These are phyloP conservation scores for Gossypium gossypioides DNA, from an alignment of 441 rosid genomes.

Conservation along the genomic window DNA sequence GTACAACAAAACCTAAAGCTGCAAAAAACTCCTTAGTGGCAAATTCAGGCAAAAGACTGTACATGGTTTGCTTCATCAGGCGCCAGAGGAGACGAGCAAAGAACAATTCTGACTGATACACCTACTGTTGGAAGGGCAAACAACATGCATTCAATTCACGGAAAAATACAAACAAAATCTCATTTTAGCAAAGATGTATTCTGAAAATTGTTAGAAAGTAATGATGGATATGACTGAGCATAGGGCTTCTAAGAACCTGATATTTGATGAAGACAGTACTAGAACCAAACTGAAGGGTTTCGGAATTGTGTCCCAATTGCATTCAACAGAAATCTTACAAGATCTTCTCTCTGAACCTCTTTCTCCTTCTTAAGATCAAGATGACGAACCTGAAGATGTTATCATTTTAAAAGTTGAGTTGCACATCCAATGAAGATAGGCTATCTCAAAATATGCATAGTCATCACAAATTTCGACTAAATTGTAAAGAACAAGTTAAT, in stretches of 20 bases:
- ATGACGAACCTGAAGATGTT: constrained; percentile 55
- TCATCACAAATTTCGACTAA: background rate
- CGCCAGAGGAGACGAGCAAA: background rate
- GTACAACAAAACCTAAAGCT: background rate
- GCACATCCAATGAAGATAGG: background rate
- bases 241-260: background rate
- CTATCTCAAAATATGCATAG: background rate
- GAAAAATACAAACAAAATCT: background rate
- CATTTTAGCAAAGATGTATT: background rate
- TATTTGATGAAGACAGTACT: constrained; percentile 14
- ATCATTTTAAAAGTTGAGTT: background rate
- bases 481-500: background rate
- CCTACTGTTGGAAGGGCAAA: background rate
- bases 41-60: background rate
- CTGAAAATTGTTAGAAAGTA: background rate
- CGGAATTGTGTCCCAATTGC: constrained; percentile 67
- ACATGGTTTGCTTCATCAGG: background rate
- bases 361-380: constrained; percentile 75
- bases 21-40: background rate
- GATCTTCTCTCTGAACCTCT: constrained; percentile 54
- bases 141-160: background rate
- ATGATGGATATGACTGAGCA: constrained; percentile 5
- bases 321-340: constrained; percentile 58
- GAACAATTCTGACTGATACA: background rate
- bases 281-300: constrained; percentile 67